Conservation (phyloP, 2,329 filamentous ascomycete genomes). For the Fusarium tjaetaba region DNA sequence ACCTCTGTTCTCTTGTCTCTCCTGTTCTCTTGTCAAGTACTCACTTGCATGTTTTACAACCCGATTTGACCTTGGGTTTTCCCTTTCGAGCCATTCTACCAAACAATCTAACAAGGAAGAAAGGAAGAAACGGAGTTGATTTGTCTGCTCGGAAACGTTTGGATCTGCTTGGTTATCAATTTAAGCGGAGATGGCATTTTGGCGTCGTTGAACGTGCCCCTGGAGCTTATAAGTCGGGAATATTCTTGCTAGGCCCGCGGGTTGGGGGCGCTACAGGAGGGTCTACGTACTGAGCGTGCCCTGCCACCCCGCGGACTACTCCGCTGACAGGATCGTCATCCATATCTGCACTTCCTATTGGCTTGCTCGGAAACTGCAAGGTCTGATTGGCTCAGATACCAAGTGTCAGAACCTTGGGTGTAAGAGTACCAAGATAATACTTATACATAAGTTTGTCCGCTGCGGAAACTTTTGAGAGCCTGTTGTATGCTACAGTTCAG, state of each 20-base stretch:
- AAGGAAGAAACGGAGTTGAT: neutral
- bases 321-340: slow-evolving; percentile 3
- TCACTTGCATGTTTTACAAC: slow-evolving; percentile 37
- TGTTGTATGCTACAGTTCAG: neutral
- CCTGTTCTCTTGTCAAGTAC: neutral
- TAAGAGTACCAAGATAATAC: neutral
- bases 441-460: neutral
- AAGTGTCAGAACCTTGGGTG: neutral
- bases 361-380: slow-evolving; percentile 30
- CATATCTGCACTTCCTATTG: slow-evolving; percentile 15
- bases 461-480: neutral
- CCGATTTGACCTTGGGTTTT: slow-evolving; percentile 32
- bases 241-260: neutral
- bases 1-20: neutral
- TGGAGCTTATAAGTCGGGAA: slow-evolving; percentile 19
- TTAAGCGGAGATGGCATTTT: neutral
- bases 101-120: neutral
- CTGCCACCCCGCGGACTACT: slow-evolving; percentile 14
- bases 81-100: slow-evolving; percentile 14
- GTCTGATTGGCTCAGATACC: slow-evolving; percentile 24
- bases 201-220: neutral
- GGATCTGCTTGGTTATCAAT: slow-evolving; percentile 23
- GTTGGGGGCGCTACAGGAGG: neutral
- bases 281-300: neutral
- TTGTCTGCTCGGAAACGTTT: slow-evolving; percentile 37